Base-by-base conservation (phyloP, 179 eudicot species). In the Sideroxylon spinosum region DNA sequence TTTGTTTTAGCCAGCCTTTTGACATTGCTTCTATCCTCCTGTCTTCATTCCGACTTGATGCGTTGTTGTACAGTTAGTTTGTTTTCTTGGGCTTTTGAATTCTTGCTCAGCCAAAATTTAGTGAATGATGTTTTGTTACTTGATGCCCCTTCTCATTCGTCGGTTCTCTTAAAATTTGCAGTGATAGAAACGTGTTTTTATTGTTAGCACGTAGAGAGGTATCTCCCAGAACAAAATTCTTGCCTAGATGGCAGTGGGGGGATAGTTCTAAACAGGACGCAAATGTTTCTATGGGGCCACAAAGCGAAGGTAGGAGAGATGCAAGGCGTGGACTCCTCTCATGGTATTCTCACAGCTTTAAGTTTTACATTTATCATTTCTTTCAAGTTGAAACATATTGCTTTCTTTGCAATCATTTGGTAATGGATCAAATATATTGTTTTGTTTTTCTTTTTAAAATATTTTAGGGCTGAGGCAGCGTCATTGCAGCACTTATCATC, bases 401-500 rank as follows among this genome's bases (percentile, higher is more conserved):
- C n/a, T 50, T 71, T 48, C 28, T 17, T 59, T 61, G 69, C 44
- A 9, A 56, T 56, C 16, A 28, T 4, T 22, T 68, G 20, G 59
- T 17, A 23, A 63, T 29, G 14, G 22, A 19, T 29, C 6, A 60
- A 55, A 5, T 3, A 3, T 19, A 26, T 66, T 25, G 44, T 53
- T 44, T 37, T 68, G 49, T 28, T 49, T 63, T n/a, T 2, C n/a
- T 82, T 26, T n/a, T 49, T 74, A 14, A 25, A 52, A 52, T 52
- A 49, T 73, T 71, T 64, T 82, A 94, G 98, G 98, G 94, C 76
- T 29, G 98, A 94, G 90, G 94, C 92, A 63, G 92, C 87, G 79
- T 94, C 97, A 50, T 81, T 94, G 84, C 88, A 80, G 66, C 89
- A 93, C 90, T 87, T 94, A 76, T 89, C 96, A 76, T 96, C 98